Conservation (phyloP, 129 eudicot genomes). For the Pittosporum tobira region DNA sequence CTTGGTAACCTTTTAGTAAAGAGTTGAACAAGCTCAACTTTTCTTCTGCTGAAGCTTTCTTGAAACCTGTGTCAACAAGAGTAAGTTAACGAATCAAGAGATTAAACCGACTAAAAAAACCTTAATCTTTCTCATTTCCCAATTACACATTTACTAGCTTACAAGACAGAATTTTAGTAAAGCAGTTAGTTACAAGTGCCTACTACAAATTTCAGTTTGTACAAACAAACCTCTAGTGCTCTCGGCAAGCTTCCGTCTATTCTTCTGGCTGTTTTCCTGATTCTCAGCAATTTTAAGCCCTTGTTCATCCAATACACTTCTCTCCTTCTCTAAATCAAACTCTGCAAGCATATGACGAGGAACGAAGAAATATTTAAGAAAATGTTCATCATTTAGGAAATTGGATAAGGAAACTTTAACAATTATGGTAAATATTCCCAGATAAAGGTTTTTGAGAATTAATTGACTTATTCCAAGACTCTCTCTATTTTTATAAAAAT, state of each 20-base stretch:
- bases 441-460: neutral
- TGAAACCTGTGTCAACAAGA: slow-evolving; percentile 63
- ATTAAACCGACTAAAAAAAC: neutral
- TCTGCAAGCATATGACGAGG: slow-evolving; percentile 30
- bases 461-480: neutral
- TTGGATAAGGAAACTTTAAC: neutral
- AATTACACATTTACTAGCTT: neutral
- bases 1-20: slow-evolving; percentile 86
- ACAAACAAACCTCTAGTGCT: slow-evolving; percentile 77
- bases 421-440: neutral
- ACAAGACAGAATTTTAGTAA: neutral
- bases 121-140: neutral
- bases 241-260: slow-evolving; percentile 94
- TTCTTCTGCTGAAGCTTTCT: slow-evolving; percentile 85
- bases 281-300: slow-evolving; percentile 96
- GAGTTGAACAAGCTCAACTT: slow-evolving; percentile 67
- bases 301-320: slow-evolving; percentile 86
- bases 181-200: neutral
- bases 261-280: slow-evolving; percentile 99
- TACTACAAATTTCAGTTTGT: neutral
- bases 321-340: slow-evolving; percentile 93
- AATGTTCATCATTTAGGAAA: neutral
- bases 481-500: no score
- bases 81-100: neutral
- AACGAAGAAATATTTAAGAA: neutral